A percentile compares a stretch with the other conserved stretches of the same genome.
phyloP scores from a whole-genome alignment of 2,329 filamentous ascomycete species.

The Fusarium oligoseptatum region DNA sequence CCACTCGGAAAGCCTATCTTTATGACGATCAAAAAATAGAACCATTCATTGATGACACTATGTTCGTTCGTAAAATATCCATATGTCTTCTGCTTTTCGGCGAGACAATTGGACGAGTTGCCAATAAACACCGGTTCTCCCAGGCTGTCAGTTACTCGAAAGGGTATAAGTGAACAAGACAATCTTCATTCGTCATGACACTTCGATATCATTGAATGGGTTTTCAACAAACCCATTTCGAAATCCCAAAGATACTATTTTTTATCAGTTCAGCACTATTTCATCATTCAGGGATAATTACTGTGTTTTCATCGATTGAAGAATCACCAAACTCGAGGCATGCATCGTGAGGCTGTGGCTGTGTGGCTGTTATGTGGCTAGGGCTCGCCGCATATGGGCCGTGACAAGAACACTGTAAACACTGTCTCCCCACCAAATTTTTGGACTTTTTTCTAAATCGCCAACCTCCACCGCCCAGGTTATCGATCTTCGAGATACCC shows the following conservation, averaged over 20 bases:
- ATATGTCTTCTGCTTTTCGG: not conserved
- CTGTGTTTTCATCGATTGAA: not conserved
- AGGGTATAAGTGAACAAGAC: not conserved
- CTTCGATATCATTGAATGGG: not conserved
- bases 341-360: not conserved
- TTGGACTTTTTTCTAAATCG: constrained; percentile 39
- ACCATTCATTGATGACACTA: not conserved
- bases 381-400: not conserved
- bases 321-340: not conserved
- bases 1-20: not conserved
- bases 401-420: not conserved
- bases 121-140: not conserved
- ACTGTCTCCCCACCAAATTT: constrained; percentile 40
- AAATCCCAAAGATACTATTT: not conserved
- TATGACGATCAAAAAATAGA: not conserved
- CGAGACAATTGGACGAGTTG: not conserved
- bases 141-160: not conserved
- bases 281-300: not conserved
- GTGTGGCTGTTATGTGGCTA: not conserved
- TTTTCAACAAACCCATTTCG: not conserved
- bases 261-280: not conserved
- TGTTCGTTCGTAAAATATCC: not conserved
- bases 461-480: constrained; percentile 30
- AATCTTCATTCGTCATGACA: not conserved
- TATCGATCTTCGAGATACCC: constrained; percentile 9